Conservation (phyloP, 2,329 filamentous ascomycete species). For the Talaromyces sp. region DNA sequence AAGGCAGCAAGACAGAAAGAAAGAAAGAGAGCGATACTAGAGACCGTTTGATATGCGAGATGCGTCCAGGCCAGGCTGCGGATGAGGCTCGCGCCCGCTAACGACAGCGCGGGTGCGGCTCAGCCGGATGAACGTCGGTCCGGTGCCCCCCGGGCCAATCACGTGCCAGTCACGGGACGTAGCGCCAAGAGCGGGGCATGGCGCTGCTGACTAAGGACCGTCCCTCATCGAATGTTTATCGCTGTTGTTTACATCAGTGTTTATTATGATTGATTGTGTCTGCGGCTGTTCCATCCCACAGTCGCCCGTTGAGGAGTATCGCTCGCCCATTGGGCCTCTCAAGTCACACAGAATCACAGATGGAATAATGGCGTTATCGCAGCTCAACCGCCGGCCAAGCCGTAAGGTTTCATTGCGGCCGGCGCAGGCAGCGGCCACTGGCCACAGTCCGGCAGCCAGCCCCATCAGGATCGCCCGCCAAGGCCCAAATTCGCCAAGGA, state of each 20-base stretch:
- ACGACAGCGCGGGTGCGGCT: conserved; percentile 1
- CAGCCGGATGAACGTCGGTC: conserved; percentile 7
- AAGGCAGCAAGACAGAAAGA: neutral
- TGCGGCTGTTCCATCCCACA: too few relatives aligned
- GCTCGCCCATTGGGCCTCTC: too few relatives aligned
- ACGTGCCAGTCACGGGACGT: neutral
- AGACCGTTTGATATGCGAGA: conserved; percentile 1
- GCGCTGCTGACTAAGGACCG: neutral
- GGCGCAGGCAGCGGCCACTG: neutral
- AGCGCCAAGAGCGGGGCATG: neutral
- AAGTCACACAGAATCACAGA: too few relatives aligned
- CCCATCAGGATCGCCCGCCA: neutral
- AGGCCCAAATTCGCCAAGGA: neutral
- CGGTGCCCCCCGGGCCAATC: neutral
- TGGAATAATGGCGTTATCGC: neutral
- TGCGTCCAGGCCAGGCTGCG: too few relatives aligned
- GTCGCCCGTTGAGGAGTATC: too few relatives aligned
- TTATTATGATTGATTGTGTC: neutral
- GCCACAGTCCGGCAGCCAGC: neutral
- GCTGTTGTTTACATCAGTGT: too few relatives aligned
- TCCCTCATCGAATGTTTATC: too few relatives aligned
- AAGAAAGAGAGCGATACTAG: neutral
- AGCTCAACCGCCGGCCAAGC: neutral
- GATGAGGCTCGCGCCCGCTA: conserved; percentile 10
- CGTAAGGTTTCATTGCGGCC: neutral